Percentiles rank a stretch among this genome's conserved stretches.
Evolutionary conservation across 345 rosid species (phyloP).

Genomic region (Physaria fendleri): DNA sequence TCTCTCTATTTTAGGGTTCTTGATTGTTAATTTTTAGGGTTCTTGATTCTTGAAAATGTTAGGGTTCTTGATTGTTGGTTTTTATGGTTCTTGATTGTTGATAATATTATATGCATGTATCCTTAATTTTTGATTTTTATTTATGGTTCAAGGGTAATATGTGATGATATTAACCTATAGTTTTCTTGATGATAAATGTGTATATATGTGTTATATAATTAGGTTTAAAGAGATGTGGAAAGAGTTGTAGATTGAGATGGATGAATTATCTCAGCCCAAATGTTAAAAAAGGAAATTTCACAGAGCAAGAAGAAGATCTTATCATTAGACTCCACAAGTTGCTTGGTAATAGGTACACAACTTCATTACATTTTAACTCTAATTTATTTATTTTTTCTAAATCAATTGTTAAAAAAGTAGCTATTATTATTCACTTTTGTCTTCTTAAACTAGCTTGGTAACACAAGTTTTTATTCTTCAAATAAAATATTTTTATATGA

Average conservation of each 20-base stretch:
- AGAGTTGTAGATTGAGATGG: constrained; percentile 67
- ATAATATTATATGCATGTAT: no score
- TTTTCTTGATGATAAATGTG: no score
- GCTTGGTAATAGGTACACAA: constrained; percentile 54
- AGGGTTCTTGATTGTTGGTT: no score
- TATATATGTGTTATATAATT: background rate
- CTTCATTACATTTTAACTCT: constrained; percentile 3
- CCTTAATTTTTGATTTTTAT: no score
- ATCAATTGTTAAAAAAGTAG: no score
- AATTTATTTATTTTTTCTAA: no score
- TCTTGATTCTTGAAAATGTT: no score
- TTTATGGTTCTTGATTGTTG: no score
- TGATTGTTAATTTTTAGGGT: no score
- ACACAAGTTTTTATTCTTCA: constrained; percentile 5
- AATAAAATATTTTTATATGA: background rate
- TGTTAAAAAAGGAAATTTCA: constrained; percentile 41
- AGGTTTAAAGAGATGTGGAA: constrained; percentile 65
- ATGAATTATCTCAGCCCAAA: constrained; percentile 53
- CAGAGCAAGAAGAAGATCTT: constrained; percentile 57
- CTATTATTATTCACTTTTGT: no score
- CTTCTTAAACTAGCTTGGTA: constrained; percentile 1
- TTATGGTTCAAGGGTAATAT: background rate
- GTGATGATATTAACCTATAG: background rate
- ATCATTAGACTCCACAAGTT: constrained; percentile 58
- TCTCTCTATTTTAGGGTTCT: no score